Conservation (phyloP, 139 green algal genomes). For the Zygnema cylindricum region DNA sequence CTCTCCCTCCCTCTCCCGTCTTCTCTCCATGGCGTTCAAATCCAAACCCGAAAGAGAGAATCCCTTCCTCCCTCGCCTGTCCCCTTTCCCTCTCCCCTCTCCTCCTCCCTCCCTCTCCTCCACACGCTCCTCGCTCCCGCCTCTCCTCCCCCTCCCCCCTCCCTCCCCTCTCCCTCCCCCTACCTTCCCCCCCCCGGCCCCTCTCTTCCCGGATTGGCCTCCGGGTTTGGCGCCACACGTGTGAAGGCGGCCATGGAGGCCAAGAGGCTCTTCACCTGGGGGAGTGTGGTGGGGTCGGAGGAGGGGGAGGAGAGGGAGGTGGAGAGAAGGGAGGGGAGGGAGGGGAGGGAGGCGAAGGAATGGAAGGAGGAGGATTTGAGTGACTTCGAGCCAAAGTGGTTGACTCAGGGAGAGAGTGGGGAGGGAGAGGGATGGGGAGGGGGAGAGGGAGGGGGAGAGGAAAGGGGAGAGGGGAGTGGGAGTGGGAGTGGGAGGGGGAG, state of each 20-base stretch:
- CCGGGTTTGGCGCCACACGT: neutral
- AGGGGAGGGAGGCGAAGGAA: neutral
- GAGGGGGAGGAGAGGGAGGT: neutral
- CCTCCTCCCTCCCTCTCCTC: neutral
- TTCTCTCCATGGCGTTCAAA: too few species aligned
- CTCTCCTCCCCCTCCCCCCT: constrained; percentile 1
- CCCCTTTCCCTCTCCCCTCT: neutral
- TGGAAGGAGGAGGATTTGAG: too few species aligned
- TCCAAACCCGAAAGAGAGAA: too few species aligned
- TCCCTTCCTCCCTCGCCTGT: too few species aligned
- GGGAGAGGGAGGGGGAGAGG: neutral
- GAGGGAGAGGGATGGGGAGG: neutral
- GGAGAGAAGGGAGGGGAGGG: neutral
- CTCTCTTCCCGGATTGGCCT: neutral
- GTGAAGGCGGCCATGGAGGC: neutral
- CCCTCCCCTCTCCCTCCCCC: constrained; percentile 9
- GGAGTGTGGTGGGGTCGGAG: neutral
- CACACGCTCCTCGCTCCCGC: neutral
- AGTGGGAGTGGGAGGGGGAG: neutral
- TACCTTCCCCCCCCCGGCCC: neutral
- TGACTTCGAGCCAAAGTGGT: too few species aligned
- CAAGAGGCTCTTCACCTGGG: neutral
- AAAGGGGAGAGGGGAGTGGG: neutral
- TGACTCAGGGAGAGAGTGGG: too few species aligned
- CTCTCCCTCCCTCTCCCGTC: neutral